Conservation (phyloP, 202 grass and related monocot genomes). For the Cymbopogon flexuosus region DNA sequence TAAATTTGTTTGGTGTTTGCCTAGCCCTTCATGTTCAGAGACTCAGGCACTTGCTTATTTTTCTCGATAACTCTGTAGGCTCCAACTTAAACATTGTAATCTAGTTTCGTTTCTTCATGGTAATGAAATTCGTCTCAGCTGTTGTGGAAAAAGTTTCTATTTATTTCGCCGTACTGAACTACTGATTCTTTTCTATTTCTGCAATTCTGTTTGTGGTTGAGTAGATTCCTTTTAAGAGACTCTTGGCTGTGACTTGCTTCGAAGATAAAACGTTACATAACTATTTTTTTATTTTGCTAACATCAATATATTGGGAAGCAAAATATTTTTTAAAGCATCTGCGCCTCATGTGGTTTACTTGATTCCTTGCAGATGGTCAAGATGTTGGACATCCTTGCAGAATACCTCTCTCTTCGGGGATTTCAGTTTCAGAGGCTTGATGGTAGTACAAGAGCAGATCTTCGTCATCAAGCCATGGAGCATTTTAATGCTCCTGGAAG, state of each 20-base stretch:
- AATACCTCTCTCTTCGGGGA: slow-evolving; percentile 88
- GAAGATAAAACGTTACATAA: background rate
- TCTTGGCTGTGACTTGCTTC: background rate
- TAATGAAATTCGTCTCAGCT: background rate
- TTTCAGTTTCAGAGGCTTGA: slow-evolving; percentile 99
- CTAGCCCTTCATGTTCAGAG: background rate
- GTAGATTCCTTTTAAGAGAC: background rate
- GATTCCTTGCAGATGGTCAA: slow-evolving; percentile 78
- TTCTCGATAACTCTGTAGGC: background rate
- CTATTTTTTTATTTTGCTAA: background rate
- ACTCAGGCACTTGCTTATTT: background rate
- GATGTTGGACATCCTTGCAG: slow-evolving; percentile 98
- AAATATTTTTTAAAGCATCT: background rate
- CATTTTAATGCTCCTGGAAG: slow-evolving; percentile 98
- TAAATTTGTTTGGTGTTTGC: too few species aligned
- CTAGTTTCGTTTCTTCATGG: background rate
- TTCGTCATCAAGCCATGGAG: slow-evolving; percentile 98
- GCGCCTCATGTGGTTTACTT: background rate
- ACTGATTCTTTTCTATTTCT: background rate
- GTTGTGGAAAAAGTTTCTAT: background rate
- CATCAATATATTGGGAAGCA: background rate
- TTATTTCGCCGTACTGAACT: background rate
- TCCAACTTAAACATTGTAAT: background rate
- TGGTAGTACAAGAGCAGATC: slow-evolving; percentile 93
- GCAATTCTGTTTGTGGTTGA: background rate